These are phyloP conservation scores for Pseudevernia furfuracea DNA, from an alignment of 495 filamentous ascomycete genomes.

Conservation along the genomic window DNA sequence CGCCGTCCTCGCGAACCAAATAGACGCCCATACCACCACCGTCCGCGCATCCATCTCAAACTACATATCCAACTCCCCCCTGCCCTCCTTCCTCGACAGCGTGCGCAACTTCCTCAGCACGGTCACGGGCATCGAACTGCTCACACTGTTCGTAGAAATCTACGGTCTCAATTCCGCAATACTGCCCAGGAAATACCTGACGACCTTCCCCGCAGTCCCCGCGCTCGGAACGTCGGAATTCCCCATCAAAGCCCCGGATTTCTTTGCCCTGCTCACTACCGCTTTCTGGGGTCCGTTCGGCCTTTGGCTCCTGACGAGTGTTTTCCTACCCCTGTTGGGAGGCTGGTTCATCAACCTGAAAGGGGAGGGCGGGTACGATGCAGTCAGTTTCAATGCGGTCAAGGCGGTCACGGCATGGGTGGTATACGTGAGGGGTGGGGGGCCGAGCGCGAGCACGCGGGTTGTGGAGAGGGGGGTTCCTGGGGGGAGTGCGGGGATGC, in stretches of 20 bases:
- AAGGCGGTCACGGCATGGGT: slow-evolving; percentile 74
- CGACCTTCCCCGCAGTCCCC: slow-evolving; percentile 57
- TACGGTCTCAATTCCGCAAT: slow-evolving; percentile 52
- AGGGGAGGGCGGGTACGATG: slow-evolving; percentile 59
- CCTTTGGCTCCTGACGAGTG: slow-evolving; percentile 67
- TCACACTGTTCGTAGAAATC: slow-evolving; percentile 48
- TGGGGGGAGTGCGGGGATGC: slow-evolving; percentile 60
- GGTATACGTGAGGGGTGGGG: slow-evolving; percentile 60
- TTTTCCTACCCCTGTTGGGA: slow-evolving; percentile 58
- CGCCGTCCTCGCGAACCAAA: slow-evolving; percentile 70
- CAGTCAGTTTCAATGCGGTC: slow-evolving; percentile 77
- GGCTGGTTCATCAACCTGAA: slow-evolving; percentile 88
- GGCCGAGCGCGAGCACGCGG: slow-evolving; percentile 45
- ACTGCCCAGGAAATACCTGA: slow-evolving; percentile 60
- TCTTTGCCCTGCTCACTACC: slow-evolving; percentile 68
- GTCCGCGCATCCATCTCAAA: slow-evolving; percentile 47
- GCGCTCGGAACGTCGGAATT: slow-evolving; percentile 37
- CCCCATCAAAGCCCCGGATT: slow-evolving; percentile 63
- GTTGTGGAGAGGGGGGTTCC: slow-evolving; percentile 61
- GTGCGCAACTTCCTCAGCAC: slow-evolving; percentile 56
- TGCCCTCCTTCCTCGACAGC: slow-evolving; percentile 41
- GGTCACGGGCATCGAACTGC: slow-evolving; percentile 55
- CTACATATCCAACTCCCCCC: slow-evolving; percentile 38
- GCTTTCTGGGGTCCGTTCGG: slow-evolving; percentile 76
- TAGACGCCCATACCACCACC: slow-evolving; percentile 64